Evolutionary conservation across 2,329 filamentous ascomycete species (phyloP), one percentile per base, ranked within the genome.

Genomic region (Penicillium sp.): DNA sequence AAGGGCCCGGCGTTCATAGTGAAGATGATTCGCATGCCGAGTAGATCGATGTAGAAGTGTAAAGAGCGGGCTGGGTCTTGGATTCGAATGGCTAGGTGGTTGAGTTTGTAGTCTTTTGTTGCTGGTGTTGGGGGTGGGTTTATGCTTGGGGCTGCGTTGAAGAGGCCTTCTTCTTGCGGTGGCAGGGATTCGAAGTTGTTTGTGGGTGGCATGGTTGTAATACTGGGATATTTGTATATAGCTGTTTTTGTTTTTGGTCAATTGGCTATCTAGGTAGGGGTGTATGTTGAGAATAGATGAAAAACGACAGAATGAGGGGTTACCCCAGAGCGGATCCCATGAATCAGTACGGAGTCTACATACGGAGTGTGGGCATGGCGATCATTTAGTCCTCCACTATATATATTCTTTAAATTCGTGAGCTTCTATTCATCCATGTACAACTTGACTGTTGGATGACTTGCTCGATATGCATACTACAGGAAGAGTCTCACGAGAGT

Each of bases 1-100:
- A 71, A 74, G 7, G 71, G 72, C 7, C 73, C 71, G 32, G 68
- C 63, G 47, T 75, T 74, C 65, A 74, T 69, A 19, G 64, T 71
- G 54, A 74, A 75, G 23, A 75, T 61, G 4, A 72, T 66, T 9
- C 72, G 70, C 71, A 75, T 74, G 49, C 71, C 72, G 60, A 75
- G 67, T 8, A 74, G 64, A 34, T 71, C 56, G 40, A 73, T 61
- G 47, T 75, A 75, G 61, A 74, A 75, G 46, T 70, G 64, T 0
- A 74, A 64, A 2, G 70, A 69, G 52, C 60, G 63, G 26, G 60
- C 30, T 5, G 72, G 73, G 34, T 74, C 65, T 14, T 65, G 66
- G 51, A 74, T 68, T 39, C 72, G 67, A 26, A 75, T 61, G 60
- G 73, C 74, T 32, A 70, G 60, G 53, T 75, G 73, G 53, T 74